phyloP scores from a whole-genome alignment of 306 rosid genomes.

The Quercus glauca region DNA sequence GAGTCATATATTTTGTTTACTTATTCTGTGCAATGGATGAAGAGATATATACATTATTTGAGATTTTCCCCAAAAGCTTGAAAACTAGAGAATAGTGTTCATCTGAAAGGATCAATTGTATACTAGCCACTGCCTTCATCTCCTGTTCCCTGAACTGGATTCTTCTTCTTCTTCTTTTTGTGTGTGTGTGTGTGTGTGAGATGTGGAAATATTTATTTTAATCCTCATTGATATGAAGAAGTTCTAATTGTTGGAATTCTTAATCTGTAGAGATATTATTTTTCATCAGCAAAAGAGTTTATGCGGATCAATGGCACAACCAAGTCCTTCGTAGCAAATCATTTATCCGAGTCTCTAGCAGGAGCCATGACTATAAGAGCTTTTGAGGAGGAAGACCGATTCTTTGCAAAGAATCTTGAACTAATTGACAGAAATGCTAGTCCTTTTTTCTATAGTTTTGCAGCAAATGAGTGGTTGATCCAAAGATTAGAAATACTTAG shows the following conservation, averaged over 20 bases:
- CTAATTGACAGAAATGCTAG: constrained; percentile 68
- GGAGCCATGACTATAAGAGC: constrained; percentile 89
- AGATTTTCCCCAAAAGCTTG: neutral
- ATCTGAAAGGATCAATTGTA: neutral
- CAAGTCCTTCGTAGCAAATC: constrained; percentile 74
- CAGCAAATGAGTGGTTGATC: constrained; percentile 90
- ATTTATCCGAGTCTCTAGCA: constrained; percentile 81
- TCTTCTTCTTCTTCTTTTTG: neutral
- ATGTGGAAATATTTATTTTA: neutral
- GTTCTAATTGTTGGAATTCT: neutral
- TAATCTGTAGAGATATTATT: constrained; percentile 55
- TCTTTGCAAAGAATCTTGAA: constrained; percentile 53
- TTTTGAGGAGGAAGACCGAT: constrained; percentile 69
- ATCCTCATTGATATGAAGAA: neutral
- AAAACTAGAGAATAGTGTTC: neutral
- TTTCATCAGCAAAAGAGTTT: constrained; percentile 73
- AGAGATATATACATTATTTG: neutral
- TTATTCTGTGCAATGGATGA: neutral
- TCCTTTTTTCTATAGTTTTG: constrained; percentile 70
- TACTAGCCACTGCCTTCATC: neutral
- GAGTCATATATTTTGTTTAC: too few species aligned
- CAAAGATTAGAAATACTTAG: constrained; percentile 70
- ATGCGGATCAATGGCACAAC: constrained; percentile 88
- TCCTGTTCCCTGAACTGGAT: neutral
- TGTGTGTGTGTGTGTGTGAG: too few species aligned